phyloP scores from a whole-genome alignment of 768 basidiomycete species.

The Calocera viscosa region DNA sequence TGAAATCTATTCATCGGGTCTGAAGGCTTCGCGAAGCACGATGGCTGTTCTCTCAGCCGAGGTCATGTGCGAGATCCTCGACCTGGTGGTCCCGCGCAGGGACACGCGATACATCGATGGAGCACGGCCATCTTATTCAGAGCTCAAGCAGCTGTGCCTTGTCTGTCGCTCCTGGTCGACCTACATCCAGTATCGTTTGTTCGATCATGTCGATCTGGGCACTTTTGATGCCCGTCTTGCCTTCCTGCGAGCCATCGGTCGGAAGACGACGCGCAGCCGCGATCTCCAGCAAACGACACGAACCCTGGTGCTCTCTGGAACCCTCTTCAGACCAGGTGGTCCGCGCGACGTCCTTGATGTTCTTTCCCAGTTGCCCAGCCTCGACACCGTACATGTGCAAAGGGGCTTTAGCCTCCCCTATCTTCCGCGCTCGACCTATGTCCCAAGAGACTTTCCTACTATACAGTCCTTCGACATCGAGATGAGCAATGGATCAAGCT shows the following conservation, averaged over 20 bases:
- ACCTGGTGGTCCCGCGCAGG: neutral
- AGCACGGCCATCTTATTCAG: neutral
- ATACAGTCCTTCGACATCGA: neutral
- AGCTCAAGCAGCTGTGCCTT: neutral
- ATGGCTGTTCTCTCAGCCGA: constrained; percentile 7
- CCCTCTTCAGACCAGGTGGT: neutral
- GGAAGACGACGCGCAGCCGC: neutral
- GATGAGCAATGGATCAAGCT: neutral
- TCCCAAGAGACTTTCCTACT: neutral
- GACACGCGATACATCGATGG: constrained; percentile 6
- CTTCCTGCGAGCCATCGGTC: neutral
- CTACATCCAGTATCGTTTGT: constrained; percentile 6
- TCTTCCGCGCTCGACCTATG: neutral
- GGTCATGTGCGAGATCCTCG: constrained; percentile 8
- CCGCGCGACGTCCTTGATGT: neutral
- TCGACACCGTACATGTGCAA: neutral
- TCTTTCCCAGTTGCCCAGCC: neutral
- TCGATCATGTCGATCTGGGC: neutral
- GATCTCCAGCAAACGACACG: neutral
- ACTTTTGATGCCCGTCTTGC: constrained; percentile 1
- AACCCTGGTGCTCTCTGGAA: neutral
- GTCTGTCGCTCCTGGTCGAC: neutral
- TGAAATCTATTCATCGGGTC: neutral
- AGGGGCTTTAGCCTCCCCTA: neutral
- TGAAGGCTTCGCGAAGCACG: neutral